A percentile compares a stretch with the other conserved stretches of the same genome.
These are phyloP conservation scores for Cryptococcus sp. DNA, from an alignment of 1,284 basidiomycete genomes.

Conservation along the genomic window DNA sequence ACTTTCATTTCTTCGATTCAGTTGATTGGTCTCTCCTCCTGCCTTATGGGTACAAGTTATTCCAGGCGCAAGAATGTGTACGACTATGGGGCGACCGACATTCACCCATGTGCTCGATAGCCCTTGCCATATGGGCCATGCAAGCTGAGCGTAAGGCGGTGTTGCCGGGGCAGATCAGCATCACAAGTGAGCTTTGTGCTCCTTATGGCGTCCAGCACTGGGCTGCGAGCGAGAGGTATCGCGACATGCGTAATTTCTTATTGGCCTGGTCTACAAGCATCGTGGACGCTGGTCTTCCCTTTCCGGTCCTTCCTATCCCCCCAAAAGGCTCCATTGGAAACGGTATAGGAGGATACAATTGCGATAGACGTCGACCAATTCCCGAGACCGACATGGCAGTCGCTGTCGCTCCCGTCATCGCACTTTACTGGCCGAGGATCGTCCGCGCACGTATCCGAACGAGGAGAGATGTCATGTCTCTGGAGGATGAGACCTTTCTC, in stretches of 20 bases:
- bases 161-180: conserved; percentile 12
- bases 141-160: conserved; percentile 11
- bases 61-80: conserved; percentile 35
- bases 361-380: conserved; percentile 32
- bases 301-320: conserved; percentile 24
- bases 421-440: conserved; percentile 30
- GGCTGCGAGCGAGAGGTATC: conserved; percentile 15
- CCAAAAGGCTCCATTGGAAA: conserved; percentile 28
- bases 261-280: conserved; percentile 27
- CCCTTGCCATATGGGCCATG: conserved; percentile 24
- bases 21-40: conserved; percentile 30
- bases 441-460: conserved; percentile 19
- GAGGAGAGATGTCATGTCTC: conserved; percentile 16
- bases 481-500: conserved; percentile 27
- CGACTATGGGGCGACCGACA: conserved; percentile 24
- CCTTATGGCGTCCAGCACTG: conserved; percentile 9
- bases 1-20: conserved; percentile 21
- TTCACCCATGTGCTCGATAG: conserved; percentile 16
- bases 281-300: conserved; percentile 19
- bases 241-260: conserved; percentile 19
- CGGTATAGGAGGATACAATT: conserved; percentile 22
- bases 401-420: conserved; percentile 25
- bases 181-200: conserved; percentile 15
- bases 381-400: conserved; percentile 32
- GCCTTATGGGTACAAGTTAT: conserved; percentile 28